Evolutionary conservation across 345 rosid genomes (phyloP).

Genomic region (Rhizophora apiculata): DNA sequence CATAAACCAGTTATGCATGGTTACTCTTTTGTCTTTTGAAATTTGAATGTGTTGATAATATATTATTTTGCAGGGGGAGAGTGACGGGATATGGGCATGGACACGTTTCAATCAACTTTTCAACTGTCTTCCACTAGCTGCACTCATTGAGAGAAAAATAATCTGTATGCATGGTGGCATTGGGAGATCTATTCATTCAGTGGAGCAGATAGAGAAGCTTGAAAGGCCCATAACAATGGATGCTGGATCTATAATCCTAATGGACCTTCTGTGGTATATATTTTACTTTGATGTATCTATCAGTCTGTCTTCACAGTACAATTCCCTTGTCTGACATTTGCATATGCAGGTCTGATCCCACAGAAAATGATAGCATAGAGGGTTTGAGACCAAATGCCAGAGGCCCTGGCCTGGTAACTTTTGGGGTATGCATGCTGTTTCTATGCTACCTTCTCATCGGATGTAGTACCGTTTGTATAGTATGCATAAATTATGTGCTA

Average conservation of each 20-base stretch:
- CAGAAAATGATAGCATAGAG: slow-evolving; percentile 92
- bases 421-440: slow-evolving; percentile 62
- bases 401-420: slow-evolving; percentile 99
- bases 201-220: slow-evolving; percentile 92
- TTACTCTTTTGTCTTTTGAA: background rate
- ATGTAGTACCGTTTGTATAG: slow-evolving; percentile 1
- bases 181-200: slow-evolving; percentile 87
- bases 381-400: slow-evolving; percentile 99
- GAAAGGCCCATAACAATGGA: slow-evolving; percentile 97
- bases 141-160: slow-evolving; percentile 95
- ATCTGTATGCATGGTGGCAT: slow-evolving; percentile 99
- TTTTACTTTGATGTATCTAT: slow-evolving; percentile 6
- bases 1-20: background rate
- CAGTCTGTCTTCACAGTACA: background rate
- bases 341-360: slow-evolving; percentile 90
- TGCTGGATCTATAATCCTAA: slow-evolving; percentile 81
- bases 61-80: slow-evolving; percentile 61
- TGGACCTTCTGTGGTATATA: slow-evolving; percentile 86
- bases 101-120: slow-evolving; percentile 94
- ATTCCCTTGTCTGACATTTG: background rate
- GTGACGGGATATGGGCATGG: slow-evolving; percentile 99
- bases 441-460: slow-evolving; percentile 3
- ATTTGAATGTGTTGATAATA: slow-evolving; percentile 8
- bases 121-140: slow-evolving; percentile 91
- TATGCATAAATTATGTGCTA: background rate